These are phyloP conservation scores for Ophiostoma pallidulum DNA, from an alignment of 2,329 filamentous ascomycete genomes.

Conservation along the genomic window DNA sequence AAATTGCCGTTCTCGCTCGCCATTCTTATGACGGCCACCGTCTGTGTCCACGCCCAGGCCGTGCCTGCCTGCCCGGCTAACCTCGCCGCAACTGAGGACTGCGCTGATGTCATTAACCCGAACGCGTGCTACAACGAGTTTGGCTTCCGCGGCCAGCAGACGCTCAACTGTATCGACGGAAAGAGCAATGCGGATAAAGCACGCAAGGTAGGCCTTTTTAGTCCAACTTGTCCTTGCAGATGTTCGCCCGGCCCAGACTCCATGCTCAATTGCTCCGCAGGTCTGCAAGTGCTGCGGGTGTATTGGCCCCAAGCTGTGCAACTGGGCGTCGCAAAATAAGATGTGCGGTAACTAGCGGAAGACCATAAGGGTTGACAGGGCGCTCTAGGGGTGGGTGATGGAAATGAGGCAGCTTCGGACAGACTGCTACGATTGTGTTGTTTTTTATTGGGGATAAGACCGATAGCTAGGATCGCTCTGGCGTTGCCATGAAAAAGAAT, in stretches of 20 bases:
- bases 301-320: constrained; percentile 27
- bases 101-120: constrained; percentile 30
- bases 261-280: constrained; percentile 16
- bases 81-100: constrained; percentile 28
- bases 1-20: constrained; percentile 12
- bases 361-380: too few relatives aligned
- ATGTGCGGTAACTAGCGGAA: constrained; percentile 7
- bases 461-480: too few relatives aligned
- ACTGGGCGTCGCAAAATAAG: constrained; percentile 24
- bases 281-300: constrained; percentile 30
- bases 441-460: too few relatives aligned
- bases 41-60: constrained; percentile 19
- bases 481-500: too few relatives aligned
- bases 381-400: too few relatives aligned
- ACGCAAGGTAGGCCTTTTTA: constrained; percentile 21
- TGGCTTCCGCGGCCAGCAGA: constrained; percentile 25
- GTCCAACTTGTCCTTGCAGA: background rate
- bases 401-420: too few relatives aligned
- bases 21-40: constrained; percentile 17
- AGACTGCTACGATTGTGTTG: too few relatives aligned
- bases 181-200: constrained; percentile 24
- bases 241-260: too few relatives aligned
- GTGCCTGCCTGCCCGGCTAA: constrained; percentile 26
- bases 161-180: constrained; percentile 29
- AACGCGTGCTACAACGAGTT: constrained; percentile 33